Evolutionary conservation across 2,329 filamentous ascomycete species (phyloP).

Genomic region (Calonectria pseudoturangicola): DNA sequence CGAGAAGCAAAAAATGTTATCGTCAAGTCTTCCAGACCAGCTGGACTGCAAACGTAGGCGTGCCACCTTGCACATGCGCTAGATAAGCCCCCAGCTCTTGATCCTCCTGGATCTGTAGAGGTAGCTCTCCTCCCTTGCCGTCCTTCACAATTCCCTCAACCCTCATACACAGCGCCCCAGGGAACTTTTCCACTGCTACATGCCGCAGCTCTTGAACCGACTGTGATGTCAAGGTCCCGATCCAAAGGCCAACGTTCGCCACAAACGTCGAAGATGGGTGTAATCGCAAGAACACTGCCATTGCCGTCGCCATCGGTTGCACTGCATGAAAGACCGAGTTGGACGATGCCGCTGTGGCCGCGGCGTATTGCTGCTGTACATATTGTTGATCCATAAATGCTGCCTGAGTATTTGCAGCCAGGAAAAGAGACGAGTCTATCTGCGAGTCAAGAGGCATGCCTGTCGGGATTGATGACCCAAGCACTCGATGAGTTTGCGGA

Average conservation of each 20-base stretch:
- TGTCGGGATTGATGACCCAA: constrained; percentile 51
- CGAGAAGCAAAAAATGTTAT: constrained; percentile 26
- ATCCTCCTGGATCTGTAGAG: constrained; percentile 80
- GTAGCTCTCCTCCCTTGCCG: constrained; percentile 75
- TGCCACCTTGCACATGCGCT: constrained; percentile 72
- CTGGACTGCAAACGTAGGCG: constrained; percentile 67
- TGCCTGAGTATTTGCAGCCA: constrained; percentile 61
- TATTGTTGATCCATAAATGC: constrained; percentile 60
- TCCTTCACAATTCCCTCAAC: constrained; percentile 81
- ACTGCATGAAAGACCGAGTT: constrained; percentile 52
- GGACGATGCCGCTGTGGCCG: constrained; percentile 48
- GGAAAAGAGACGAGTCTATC: constrained; percentile 62
- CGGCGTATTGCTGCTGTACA: constrained; percentile 55
- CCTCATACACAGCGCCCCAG: constrained; percentile 73
- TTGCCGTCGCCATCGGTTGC: constrained; percentile 53
- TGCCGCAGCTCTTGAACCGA: constrained; percentile 78
- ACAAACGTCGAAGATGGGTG: constrained; percentile 77
- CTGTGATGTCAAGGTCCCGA: constrained; percentile 75
- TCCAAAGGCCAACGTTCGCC: constrained; percentile 75
- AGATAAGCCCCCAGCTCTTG: constrained; percentile 84
- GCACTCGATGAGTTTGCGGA: constrained; percentile 50
- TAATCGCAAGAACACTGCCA: constrained; percentile 82
- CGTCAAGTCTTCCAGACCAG: constrained; percentile 57
- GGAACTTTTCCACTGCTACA: constrained; percentile 76
- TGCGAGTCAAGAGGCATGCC: constrained; percentile 58